Evolutionary conservation across 2,329 filamentous ascomycete genomes (phyloP), one percentile per base, ranked within the genome.

Genomic region (Alternaria viburni): DNA sequence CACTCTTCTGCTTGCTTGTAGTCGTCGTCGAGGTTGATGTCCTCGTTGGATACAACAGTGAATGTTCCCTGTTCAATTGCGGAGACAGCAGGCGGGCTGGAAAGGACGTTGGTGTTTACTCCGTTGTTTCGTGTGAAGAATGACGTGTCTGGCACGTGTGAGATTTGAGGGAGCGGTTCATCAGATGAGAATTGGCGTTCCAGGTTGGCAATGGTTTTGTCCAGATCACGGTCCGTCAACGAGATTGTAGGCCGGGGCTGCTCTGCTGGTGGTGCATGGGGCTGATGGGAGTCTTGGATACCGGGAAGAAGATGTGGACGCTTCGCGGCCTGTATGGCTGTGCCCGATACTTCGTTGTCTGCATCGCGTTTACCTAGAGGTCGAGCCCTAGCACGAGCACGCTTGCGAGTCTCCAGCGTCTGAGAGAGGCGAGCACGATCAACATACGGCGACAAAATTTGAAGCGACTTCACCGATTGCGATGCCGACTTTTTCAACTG

Each of bases 1-100:
- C 61, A 59, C 8, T 57, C 17, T 3, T 66, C 45, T 3, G 56
- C 55, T 54, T 59, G 46, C 32, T 54, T 55, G 46, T 59, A 59
- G 23, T 68, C 65, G 1, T 63, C 51, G 4, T 59, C 54, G 0
- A 68, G 26, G 13, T 57, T 9, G 47, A 46, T 56, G 11, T 52
- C 57, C 12, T 54, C 62, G n/a, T 32, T 7, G 10, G 44, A 55
- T 11, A 52, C 58, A 19, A 65, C 17, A 13, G 62, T 67, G 52
- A 65, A 60, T 0, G 61, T 51, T 6, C 23, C 17, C 9, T 64
- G 54, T 13, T 17, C 8, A 36, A 56, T 36, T 4, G 19, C 54
- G 3, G 46, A 25, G 11, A 30, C 19, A 11, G 21, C 21, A 15
- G 58, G 60, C 5, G 50, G 49, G 12, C 26, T n/a, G 15, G 8